Base-by-base conservation (phyloP, 2,329 filamentous ascomycete genomes). In the Aphanocladium album region DNA sequence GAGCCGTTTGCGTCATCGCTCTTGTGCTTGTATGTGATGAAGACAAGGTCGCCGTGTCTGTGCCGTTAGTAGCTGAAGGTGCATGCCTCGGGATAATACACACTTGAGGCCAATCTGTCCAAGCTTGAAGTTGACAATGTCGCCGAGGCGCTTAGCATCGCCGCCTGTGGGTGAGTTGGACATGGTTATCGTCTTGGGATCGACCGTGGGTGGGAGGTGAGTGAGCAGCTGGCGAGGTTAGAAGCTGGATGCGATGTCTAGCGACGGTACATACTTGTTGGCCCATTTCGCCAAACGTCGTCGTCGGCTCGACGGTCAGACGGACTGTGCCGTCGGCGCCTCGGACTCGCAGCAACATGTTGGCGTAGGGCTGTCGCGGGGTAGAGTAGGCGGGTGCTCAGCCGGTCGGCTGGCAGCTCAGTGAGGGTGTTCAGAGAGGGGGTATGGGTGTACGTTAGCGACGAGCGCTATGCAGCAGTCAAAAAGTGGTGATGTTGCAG, bases 251-350 rank as follows among this genome's bases (percentile, higher is more conserved):
- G 23, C 23, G 16, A n/a, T 27, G n/a, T 23, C 16, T 45, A 60
- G 62, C 2, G 17, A 53, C 17, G 19, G 53, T 47, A 27, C 70
- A 57, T 71, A 86, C 84, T 76, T 81, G 76, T 27, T 77, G 72
- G 35, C 80, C 82, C 46, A 88, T 76, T n/a, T 84, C 77, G 46
- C 77, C 79, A 72, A 98, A 96, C 0, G 87, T 87, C 64, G 90
- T 87, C 46, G 83, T 81, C 55, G 88, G 84, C 67, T 93, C 87
- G 67, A 96, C 84, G 56, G 82, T 90, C 69, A 98, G 80, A 67
- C 95, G 89, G 75, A 93, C 88, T 81, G 95, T 95, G 78, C 95
- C 95, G 78, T 97, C 92, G 65, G 90, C 91, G 72, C 92, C 92
- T 69, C 93, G 88, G 67, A 96, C 90, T 74, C 93, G 86, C 60